Evolutionary conservation across 2,329 filamentous ascomycete genomes (phyloP).

Genomic region (Calcarisporium arbuscula): DNA sequence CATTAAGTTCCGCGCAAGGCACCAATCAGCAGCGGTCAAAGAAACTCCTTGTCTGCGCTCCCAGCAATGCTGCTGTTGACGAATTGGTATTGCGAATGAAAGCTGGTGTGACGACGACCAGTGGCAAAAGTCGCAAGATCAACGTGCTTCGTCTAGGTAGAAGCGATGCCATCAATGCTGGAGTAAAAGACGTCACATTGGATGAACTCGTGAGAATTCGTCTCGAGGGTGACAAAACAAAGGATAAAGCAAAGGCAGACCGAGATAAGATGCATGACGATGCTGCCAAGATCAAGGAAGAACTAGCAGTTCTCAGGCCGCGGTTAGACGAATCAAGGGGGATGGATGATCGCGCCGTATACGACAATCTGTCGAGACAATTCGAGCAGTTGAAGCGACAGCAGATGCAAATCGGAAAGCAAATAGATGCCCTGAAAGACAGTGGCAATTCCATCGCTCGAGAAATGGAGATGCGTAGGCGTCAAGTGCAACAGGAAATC

Average conservation of each 20-base stretch:
- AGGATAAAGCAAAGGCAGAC: conserved; percentile 48
- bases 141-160: conserved; percentile 86
- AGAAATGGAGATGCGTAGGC: conserved; percentile 78
- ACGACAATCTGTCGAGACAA: conserved; percentile 61
- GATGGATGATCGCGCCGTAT: conserved; percentile 39
- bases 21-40: conserved; percentile 43
- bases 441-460: conserved; percentile 74
- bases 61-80: conserved; percentile 96
- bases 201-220: conserved; percentile 82
- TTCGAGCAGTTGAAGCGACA: conserved; percentile 73
- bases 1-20: conserved; percentile 13
- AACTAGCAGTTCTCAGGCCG: conserved; percentile 64
- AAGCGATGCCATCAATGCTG: conserved; percentile 84
- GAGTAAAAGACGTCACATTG: conserved; percentile 84
- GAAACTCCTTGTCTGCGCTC: conserved; percentile 94
- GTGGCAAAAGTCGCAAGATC: conserved; percentile 67
- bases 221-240: conserved; percentile 55
- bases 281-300: conserved; percentile 65
- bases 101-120: conserved; percentile 70
- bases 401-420: conserved; percentile 65
- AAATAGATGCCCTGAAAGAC: conserved; percentile 84
- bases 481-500: conserved; percentile 82
- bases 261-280: conserved; percentile 57
- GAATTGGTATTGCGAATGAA: conserved; percentile 92
- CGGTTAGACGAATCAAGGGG: conserved; percentile 62